phyloP scores from a whole-genome alignment of 2,329 filamentous ascomycete genomes.

The Neofusicoccum ribis region DNA sequence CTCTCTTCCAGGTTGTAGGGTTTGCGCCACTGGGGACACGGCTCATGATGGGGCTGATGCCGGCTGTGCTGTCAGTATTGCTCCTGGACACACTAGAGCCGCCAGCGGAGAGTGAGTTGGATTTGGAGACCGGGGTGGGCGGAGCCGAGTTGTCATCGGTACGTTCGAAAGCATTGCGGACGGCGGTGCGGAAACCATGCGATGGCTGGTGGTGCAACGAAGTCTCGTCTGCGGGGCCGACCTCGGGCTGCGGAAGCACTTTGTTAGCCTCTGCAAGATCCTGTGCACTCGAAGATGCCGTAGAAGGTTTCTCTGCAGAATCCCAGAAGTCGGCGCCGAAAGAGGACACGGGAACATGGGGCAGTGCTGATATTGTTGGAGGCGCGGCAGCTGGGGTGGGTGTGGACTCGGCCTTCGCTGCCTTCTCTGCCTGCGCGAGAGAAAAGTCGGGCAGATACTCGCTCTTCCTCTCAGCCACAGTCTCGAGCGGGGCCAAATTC shows the following conservation, averaged over 20 bases:
- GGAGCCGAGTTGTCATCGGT: conserved; percentile 55
- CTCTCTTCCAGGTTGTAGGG: conserved; percentile 24
- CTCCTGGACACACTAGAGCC: conserved; percentile 54
- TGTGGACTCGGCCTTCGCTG: conserved; percentile 1
- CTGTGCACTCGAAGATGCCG: conserved; percentile 7
- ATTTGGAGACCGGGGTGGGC: conserved; percentile 51
- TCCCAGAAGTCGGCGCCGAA: conserved; percentile 34
- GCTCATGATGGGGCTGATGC: conserved; percentile 67
- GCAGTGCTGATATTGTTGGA: conserved; percentile 20
- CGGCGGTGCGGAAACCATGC: conserved; percentile 59
- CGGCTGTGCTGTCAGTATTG: conserved; percentile 63
- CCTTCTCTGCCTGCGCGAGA: neutral
- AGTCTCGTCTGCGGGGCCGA: conserved; percentile 4
- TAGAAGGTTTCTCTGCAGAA: conserved; percentile 4
- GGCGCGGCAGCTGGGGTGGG: neutral
- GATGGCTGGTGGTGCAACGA: conserved; percentile 55
- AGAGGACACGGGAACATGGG: conserved; percentile 27
- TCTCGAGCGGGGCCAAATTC: conserved; percentile 44
- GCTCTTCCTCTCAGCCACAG: conserved; percentile 60
- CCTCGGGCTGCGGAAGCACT: conserved; percentile 5
- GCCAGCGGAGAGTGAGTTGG: conserved; percentile 35
- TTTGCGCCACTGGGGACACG: conserved; percentile 49
- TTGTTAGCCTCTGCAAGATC: conserved; percentile 9
- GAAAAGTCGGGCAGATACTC: conserved; percentile 55
- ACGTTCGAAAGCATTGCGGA: conserved; percentile 66